These are phyloP conservation scores for Trichophyton schoenleinii DNA, from an alignment of 2,329 filamentous ascomycete species.

Conservation along the genomic window DNA sequence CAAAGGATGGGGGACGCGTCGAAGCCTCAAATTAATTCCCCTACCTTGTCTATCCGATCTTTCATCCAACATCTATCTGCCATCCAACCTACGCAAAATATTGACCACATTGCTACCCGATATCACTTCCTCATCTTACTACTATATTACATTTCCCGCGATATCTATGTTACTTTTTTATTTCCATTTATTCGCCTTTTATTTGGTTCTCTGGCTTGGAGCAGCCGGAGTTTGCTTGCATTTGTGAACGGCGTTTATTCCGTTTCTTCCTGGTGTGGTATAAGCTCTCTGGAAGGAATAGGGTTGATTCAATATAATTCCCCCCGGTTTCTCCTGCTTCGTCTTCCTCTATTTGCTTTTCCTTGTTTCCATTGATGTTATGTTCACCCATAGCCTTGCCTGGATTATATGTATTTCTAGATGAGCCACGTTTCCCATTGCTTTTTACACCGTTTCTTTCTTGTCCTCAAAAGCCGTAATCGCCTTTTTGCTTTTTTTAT, in stretches of 20 bases:
- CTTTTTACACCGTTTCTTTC: neutral
- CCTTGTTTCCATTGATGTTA: neutral
- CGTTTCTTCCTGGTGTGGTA: neutral
- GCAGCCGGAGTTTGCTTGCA: conserved; percentile 4
- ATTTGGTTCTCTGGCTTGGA: conserved; percentile 3
- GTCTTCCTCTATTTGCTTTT: neutral
- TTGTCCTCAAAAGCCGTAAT: neutral
- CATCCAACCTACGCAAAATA: neutral
- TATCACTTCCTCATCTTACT: neutral
- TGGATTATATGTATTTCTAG: conserved; percentile 1
- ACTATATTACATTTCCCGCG: neutral
- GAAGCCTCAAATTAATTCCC: conserved; percentile 6
- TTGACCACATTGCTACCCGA: neutral
- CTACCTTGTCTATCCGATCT: neutral
- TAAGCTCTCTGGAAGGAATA: neutral
- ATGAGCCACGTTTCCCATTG: neutral
- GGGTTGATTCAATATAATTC: neutral
- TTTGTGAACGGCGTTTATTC: conserved; percentile 4
- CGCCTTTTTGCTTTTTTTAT: neutral
- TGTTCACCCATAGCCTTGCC: neutral
- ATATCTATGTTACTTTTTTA: neutral
- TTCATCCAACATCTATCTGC: neutral
- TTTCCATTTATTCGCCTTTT: neutral
- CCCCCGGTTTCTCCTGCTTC: neutral
- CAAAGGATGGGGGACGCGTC: conserved; percentile 7